Base-by-base conservation (phyloP, 345 rosid species). In the Acer yangbiense region DNA sequence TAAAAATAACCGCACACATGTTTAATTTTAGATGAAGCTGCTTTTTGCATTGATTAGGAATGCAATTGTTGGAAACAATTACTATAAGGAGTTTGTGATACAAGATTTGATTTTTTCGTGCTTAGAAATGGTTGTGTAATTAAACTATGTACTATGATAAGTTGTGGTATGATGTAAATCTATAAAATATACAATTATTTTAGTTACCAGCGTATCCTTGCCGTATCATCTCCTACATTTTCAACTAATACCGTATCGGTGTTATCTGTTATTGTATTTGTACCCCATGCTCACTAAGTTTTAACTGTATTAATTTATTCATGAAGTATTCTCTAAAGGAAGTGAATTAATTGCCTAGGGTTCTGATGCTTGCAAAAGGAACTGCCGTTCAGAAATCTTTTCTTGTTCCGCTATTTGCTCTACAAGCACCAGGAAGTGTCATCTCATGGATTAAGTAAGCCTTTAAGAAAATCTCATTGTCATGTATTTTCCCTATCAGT, bases 381-480 rank as follows among this genome's bases (percentile, higher is more conserved):
- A 96, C 95, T 35, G 87, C 88, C 4, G 80, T 90, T 71, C 93
- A 85, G 55, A 96, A 93, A 83, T 84, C 91, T 27, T 89, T 96
- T 76, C 84, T 96, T 75, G 98, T 89, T 82, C 99, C 97, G 0
- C 68, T 96, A 52, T 83, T 96, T 9, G 95, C 91, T 74, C 83
- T 96, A 35, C 93, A 87, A 76, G 97, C 98, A 63, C 98, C 99
- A 13, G 41, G 87, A 12, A 65, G 17, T 76, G 64, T 96, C 71
- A 70, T 93, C 78, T 81, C 98, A 72, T 93, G 99, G 99, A 88
- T 89, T 13, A 93, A 92, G 98, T 96, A 84, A 83, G 90, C 65
- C 20, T 70, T 60, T 72, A 14, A 5, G 16, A n/a, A n/a, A 18
- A 63, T 17, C 16, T 12, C 9, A 35, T 13, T 32, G 63, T 39